These are phyloP conservation scores for Stachybotrys echinatus DNA, from an alignment of 2,329 filamentous ascomycete genomes.

Conservation along the genomic window DNA sequence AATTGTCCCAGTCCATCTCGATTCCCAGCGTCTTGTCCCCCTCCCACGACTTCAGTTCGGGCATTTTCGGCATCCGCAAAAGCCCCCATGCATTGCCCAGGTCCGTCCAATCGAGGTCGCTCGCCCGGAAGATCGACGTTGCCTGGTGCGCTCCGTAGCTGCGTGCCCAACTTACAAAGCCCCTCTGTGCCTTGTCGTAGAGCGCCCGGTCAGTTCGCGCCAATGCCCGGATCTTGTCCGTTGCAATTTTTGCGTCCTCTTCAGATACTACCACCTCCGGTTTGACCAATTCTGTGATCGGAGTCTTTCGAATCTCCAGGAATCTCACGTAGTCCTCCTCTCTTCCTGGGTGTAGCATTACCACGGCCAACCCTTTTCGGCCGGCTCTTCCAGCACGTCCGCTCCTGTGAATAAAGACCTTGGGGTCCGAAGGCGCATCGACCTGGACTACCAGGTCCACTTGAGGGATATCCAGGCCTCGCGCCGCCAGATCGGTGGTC, in stretches of 20 bases:
- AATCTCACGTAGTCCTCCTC: slow-evolving; percentile 92
- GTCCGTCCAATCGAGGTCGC: slow-evolving; percentile 80
- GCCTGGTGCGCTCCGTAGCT: slow-evolving; percentile 90
- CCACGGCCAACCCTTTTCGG: slow-evolving; percentile 75
- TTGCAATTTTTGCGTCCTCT: slow-evolving; percentile 52
- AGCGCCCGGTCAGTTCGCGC: slow-evolving; percentile 50
- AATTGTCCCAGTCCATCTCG: slow-evolving; percentile 61
- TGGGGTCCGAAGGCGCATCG: slow-evolving; percentile 78
- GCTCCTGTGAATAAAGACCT: slow-evolving; percentile 91
- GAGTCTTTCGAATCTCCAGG: slow-evolving; percentile 80
- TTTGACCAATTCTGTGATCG: slow-evolving; percentile 59
- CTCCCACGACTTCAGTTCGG: slow-evolving; percentile 71
- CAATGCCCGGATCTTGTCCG: slow-evolving; percentile 55
- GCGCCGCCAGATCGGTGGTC: slow-evolving; percentile 87
- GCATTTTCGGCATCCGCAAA: slow-evolving; percentile 86
- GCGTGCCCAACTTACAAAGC: slow-evolving; percentile 89
- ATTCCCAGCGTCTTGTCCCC: slow-evolving; percentile 61
- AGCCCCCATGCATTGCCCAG: slow-evolving; percentile 81
- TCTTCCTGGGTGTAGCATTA: slow-evolving; percentile 76
- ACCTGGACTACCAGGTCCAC: slow-evolving; percentile 90
- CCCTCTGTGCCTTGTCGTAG: slow-evolving; percentile 84
- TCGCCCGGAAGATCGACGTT: slow-evolving; percentile 79
- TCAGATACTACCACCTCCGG: slow-evolving; percentile 54
- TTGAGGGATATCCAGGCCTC: slow-evolving; percentile 85
- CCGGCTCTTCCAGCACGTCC: slow-evolving; percentile 88